Percentiles rank a stretch among this genome's conserved stretches.
Conservation (phyloP, 75 land plant species). For the Picea glauca region DNA sequence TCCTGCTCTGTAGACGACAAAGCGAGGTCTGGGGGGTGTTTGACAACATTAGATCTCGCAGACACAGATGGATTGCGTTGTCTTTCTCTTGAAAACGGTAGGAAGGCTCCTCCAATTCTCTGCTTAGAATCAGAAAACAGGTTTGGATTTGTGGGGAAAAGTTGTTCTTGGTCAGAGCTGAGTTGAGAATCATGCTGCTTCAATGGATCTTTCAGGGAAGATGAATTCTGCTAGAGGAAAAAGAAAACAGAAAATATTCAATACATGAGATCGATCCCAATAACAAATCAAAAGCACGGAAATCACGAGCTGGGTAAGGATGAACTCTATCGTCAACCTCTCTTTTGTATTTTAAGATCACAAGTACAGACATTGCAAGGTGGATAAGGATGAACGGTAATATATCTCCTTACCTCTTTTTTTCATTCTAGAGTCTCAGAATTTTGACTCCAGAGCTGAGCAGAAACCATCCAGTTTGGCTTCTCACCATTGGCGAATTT, state of each 20-base stretch:
- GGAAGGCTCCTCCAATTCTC: too few relatives aligned
- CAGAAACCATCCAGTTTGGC: constrained; percentile 84
- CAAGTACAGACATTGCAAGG: too few relatives aligned
- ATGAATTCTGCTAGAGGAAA: constrained; percentile 7
- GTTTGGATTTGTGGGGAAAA: constrained; percentile 34
- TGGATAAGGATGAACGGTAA: neutral
- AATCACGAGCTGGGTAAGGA: neutral
- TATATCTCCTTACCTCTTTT: constrained; percentile 1
- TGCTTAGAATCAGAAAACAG: constrained; percentile 45
- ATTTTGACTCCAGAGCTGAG: constrained; percentile 76
- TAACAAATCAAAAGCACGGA: neutral
- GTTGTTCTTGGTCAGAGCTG: constrained; percentile 13
- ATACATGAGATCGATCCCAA: neutral
- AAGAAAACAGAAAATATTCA: neutral
- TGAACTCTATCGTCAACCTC: too few relatives aligned
- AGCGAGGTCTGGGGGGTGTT: too few relatives aligned
- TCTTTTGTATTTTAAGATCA: too few relatives aligned
- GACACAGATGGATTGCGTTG: constrained; percentile 52
- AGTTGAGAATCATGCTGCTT: constrained; percentile 13
- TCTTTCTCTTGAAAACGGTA: too few relatives aligned
- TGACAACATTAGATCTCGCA: too few relatives aligned
- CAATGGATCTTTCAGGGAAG: constrained; percentile 10
- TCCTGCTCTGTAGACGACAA: too few relatives aligned
- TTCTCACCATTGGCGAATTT: constrained; percentile 27
- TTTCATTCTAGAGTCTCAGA: constrained; percentile 16